Evolutionary conservation across 2,329 filamentous ascomycete genomes (phyloP).

Genomic region (Orbilia ellipsospora): DNA sequence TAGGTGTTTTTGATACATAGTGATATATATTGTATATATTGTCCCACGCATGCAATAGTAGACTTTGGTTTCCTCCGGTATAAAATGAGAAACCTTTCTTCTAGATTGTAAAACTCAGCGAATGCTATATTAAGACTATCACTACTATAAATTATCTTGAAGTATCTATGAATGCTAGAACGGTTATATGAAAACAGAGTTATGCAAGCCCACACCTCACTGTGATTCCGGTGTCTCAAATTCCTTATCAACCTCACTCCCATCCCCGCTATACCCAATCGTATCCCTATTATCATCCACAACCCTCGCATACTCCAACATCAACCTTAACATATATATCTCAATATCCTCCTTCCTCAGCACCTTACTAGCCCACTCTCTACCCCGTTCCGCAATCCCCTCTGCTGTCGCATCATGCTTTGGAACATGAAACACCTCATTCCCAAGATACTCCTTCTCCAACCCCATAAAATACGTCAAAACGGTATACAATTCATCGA

Average conservation of each 20-base stretch:
- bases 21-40: too few relatives aligned
- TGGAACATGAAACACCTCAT: slow-evolving; percentile 59
- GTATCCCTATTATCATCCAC: slow-evolving; percentile 63
- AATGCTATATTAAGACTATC: too few relatives aligned
- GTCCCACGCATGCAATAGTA: too few relatives aligned
- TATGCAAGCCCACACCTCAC: too few relatives aligned
- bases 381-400: slow-evolving; percentile 73
- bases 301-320: slow-evolving; percentile 71
- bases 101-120: too few relatives aligned
- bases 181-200: too few relatives aligned
- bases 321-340: slow-evolving; percentile 74
- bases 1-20: too few relatives aligned
- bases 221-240: not conserved
- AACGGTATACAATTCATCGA: slow-evolving; percentile 73
- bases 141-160: too few relatives aligned
- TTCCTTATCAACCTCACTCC: slow-evolving; percentile 49
- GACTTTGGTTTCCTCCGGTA: too few relatives aligned
- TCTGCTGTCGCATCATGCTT: slow-evolving; percentile 71
- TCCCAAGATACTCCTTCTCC: slow-evolving; percentile 14
- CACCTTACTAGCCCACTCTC: slow-evolving; percentile 75
- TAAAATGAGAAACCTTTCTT: too few relatives aligned
- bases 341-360: slow-evolving; percentile 69
- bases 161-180: too few relatives aligned
- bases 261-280: slow-evolving; percentile 60
- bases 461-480: slow-evolving; percentile 57